Percentiles rank a stretch among this genome's conserved stretches.
These are phyloP conservation scores for Xylaria bambusicola DNA, from an alignment of 495 filamentous ascomycete genomes.

Conservation along the genomic window DNA sequence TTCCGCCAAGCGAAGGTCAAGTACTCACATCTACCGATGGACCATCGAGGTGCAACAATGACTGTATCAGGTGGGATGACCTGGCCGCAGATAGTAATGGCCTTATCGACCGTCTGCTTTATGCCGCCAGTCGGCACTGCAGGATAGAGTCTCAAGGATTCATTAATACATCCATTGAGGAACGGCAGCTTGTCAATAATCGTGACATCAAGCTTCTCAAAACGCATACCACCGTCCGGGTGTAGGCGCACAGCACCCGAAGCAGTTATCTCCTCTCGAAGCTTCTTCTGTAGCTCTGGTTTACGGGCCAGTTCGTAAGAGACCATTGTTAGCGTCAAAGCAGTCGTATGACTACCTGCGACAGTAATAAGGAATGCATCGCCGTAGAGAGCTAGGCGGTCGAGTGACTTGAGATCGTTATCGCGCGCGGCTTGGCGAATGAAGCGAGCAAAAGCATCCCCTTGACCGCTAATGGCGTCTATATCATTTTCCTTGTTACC, in stretches of 20 bases:
- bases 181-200: neutral
- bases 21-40: slow-evolving; percentile 21
- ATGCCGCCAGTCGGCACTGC: slow-evolving; percentile 19
- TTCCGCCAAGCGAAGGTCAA: neutral
- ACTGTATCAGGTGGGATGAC: slow-evolving; percentile 34
- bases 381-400: slow-evolving; percentile 35
- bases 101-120: slow-evolving; percentile 38
- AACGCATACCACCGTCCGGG: slow-evolving; percentile 11
- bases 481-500: neutral
- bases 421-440: neutral
- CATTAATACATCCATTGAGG: slow-evolving; percentile 21
- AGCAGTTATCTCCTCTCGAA: slow-evolving; percentile 42
- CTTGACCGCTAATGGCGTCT: neutral
- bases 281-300: slow-evolving; percentile 34
- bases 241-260: slow-evolving; percentile 15
- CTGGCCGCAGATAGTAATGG: slow-evolving; percentile 22
- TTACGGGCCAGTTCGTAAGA: slow-evolving; percentile 53
- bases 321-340: slow-evolving; percentile 47
- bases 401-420: neutral
- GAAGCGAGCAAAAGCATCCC: slow-evolving; percentile 10
- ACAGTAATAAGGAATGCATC: slow-evolving; percentile 44
- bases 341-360: slow-evolving; percentile 54
- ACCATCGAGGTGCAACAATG: slow-evolving; percentile 22
- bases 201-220: neutral
- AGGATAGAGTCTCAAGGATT: slow-evolving; percentile 21